Conservation (phyloP, 306 rosid genomes). For the Potentilla sterilis region DNA sequence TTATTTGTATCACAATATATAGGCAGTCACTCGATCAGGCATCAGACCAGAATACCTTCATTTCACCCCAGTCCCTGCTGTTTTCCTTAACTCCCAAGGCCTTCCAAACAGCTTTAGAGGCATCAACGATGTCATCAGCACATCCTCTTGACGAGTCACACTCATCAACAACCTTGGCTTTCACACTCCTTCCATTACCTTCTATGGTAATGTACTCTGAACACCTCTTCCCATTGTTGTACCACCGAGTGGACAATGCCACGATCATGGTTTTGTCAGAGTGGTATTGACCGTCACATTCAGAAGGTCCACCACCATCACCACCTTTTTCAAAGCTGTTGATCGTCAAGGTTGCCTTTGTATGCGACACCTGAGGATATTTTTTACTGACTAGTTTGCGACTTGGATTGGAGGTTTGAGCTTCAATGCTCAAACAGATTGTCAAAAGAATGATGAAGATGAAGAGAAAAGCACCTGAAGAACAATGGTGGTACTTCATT, state of each 20-base stretch:
- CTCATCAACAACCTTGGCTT: neutral
- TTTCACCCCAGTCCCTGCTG: neutral
- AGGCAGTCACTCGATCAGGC: neutral
- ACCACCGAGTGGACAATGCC: neutral
- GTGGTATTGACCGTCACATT: neutral
- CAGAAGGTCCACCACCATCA: neutral
- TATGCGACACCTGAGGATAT: neutral
- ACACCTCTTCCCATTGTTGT: neutral
- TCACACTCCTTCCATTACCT: neutral
- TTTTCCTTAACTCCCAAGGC: neutral
- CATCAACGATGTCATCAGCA: neutral
- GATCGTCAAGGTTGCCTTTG: neutral
- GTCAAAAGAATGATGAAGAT: neutral
- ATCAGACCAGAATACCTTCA: neutral
- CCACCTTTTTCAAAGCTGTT: slow-evolving; percentile 6
- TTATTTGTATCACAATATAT: too few relatives aligned
- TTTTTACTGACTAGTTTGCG: neutral
- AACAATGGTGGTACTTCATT: neutral
- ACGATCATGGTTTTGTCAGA: neutral
- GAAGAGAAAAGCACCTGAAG: slow-evolving; percentile 2
- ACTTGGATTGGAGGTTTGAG: neutral
- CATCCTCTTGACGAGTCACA: neutral
- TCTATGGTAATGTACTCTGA: neutral
- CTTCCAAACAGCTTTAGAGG: neutral
- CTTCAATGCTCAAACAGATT: slow-evolving; percentile 4